Percentiles rank a stretch among this genome's conserved stretches.
These are phyloP conservation scores for Suhomyces sp. DNA, from an alignment of 805 yeast species.

Conservation along the genomic window DNA sequence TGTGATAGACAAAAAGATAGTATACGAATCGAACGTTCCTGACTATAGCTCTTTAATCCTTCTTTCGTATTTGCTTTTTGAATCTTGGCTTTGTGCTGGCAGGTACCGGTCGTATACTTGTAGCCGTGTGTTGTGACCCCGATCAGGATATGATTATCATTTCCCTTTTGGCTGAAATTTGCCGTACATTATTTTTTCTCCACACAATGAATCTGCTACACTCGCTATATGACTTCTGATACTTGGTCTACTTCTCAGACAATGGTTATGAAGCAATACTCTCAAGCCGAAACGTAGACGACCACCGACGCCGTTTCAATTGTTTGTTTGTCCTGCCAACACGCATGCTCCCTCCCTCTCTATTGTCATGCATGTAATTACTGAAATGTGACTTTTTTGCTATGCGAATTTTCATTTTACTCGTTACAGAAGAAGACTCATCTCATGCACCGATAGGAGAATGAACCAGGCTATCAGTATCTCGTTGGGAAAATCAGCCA, in stretches of 20 bases:
- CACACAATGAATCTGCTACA: background rate
- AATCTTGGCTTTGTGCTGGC: background rate
- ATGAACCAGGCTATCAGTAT: slow-evolving; percentile 49
- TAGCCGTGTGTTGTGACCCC: background rate
- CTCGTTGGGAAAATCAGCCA: slow-evolving; percentile 69
- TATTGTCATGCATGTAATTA: background rate
- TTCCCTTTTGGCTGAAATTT: background rate
- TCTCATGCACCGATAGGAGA: slow-evolving; percentile 44
- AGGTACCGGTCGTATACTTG: background rate
- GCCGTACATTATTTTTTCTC: background rate
- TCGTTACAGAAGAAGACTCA: background rate
- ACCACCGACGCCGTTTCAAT: background rate
- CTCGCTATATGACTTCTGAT: background rate
- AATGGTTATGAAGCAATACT: background rate
- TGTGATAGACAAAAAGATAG: too few relatives aligned
- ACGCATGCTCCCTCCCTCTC: background rate
- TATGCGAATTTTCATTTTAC: background rate
- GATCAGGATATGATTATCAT: background rate
- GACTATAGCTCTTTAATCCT: background rate
- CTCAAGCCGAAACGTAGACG: background rate
- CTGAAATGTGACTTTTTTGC: background rate
- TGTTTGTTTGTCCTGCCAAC: background rate
- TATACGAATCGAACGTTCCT: background rate
- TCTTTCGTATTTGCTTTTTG: background rate
- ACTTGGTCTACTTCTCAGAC: background rate